These are phyloP conservation scores for Chimonanthus praecox DNA, from an alignment of 164 flowering plant genomes.

Conservation along the genomic window DNA sequence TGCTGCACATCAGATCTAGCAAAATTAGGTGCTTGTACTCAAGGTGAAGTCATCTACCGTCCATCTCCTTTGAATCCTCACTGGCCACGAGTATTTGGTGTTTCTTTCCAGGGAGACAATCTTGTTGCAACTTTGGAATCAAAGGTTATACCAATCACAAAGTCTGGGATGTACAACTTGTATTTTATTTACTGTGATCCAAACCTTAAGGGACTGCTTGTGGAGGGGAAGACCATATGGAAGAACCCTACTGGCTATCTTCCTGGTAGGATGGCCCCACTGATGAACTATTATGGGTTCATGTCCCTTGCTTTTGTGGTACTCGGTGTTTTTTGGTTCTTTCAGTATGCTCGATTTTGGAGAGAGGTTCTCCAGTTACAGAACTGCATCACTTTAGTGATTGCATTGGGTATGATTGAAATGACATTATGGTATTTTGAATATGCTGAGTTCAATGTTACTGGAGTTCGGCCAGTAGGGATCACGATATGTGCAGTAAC, in stretches of 20 bases:
- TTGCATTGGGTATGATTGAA: conserved; percentile 92
- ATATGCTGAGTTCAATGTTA: conserved; percentile 77
- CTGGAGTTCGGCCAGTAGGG: conserved; percentile 80
- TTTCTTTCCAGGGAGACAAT: conserved; percentile 46
- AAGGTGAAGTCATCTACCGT: conserved; percentile 73
- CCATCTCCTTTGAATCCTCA: conserved; percentile 59
- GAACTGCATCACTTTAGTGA: conserved; percentile 89
- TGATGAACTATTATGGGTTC: conserved; percentile 80
- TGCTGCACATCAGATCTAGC: conserved; percentile 95
- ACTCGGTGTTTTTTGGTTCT: conserved; percentile 91
- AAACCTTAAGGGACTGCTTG: conserved; percentile 48
- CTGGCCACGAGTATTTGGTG: conserved; percentile 84
- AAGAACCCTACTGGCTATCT: conserved; percentile 91
- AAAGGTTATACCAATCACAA: conserved; percentile 55
- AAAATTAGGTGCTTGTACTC: conserved; percentile 75
- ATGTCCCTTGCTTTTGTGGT: conserved; percentile 90
- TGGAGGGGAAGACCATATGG: conserved; percentile 94
- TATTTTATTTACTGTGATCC: conserved; percentile 92
- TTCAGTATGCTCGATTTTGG: conserved; percentile 94
- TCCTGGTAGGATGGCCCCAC: conserved; percentile 99
- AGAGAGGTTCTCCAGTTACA: conserved; percentile 82
- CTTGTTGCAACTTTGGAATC: conserved; percentile 42
- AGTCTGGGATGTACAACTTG: conserved; percentile 95
- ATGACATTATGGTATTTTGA: conserved; percentile 97
- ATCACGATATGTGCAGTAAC: conserved; percentile 97